A percentile compares a stretch with the other conserved stretches of the same genome.
Evolutionary conservation across 306 rosid genomes (phyloP).

Genomic region (Begonia masoniana): DNA sequence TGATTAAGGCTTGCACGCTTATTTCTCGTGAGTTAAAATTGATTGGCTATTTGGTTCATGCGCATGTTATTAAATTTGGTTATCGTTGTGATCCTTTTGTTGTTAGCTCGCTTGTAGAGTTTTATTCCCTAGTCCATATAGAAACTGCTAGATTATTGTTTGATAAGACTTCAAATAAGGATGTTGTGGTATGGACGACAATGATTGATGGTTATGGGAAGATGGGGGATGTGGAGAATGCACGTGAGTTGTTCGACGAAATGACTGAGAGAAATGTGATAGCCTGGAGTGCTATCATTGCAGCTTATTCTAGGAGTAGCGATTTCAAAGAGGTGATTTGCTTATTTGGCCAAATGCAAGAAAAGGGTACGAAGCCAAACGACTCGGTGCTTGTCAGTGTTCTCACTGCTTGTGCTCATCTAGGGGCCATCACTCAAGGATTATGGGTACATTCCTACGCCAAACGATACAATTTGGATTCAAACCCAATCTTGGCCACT

Average conservation of each 20-base stretch:
- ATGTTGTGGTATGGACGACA: slow-evolving; percentile 75
- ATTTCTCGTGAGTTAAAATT: slow-evolving; percentile 9
- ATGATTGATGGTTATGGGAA: slow-evolving; percentile 80
- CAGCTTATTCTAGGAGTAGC: slow-evolving; percentile 28
- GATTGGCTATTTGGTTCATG: slow-evolving; percentile 45
- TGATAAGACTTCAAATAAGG: slow-evolving; percentile 29
- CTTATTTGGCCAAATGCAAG: slow-evolving; percentile 32
- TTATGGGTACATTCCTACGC: slow-evolving; percentile 31
- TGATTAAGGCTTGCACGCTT: slow-evolving; percentile 50
- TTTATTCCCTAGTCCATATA: slow-evolving; percentile 28
- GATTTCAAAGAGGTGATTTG: slow-evolving; percentile 26
- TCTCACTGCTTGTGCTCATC: slow-evolving; percentile 33
- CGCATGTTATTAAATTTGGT: slow-evolving; percentile 46
- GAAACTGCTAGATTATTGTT: slow-evolving; percentile 34
- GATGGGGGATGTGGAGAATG: slow-evolving; percentile 39
- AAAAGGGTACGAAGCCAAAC: slow-evolving; percentile 17
- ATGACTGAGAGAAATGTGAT: slow-evolving; percentile 57
- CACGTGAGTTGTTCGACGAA: slow-evolving; percentile 54
- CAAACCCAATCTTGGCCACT: slow-evolving; percentile 42
- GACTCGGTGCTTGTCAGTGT: slow-evolving; percentile 31
- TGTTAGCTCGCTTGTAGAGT: slow-evolving; percentile 35
- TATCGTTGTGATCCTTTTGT: slow-evolving; percentile 41
- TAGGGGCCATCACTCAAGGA: slow-evolving; percentile 31
- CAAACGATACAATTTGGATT: slow-evolving; percentile 17
- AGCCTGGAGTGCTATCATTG: slow-evolving; percentile 51